phyloP scores from a whole-genome alignment of 805 yeast species.

The Sungouiozyma ichnusensis region DNA sequence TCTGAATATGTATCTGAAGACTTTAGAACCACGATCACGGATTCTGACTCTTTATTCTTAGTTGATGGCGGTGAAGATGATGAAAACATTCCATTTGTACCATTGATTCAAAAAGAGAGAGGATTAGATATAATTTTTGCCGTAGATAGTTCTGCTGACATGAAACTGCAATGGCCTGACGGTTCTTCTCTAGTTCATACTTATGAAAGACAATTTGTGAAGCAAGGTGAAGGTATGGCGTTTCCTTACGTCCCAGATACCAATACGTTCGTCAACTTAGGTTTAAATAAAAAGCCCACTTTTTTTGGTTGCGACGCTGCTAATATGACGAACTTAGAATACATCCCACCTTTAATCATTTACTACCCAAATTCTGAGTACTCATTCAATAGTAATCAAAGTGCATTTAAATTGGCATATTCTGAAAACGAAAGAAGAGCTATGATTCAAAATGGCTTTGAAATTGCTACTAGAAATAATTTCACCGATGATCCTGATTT shows the following conservation, averaged over 20 bases:
- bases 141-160: constrained; percentile 57
- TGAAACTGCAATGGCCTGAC: constrained; percentile 51
- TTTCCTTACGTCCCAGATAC: constrained; percentile 77
- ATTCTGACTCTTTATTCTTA: constrained; percentile 38
- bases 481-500: constrained; percentile 59
- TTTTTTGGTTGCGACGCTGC: constrained; percentile 75
- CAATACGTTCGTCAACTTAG: constrained; percentile 45
- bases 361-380: constrained; percentile 67
- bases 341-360: constrained; percentile 62
- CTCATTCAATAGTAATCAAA: constrained; percentile 56
- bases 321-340: constrained; percentile 45
- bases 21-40: constrained; percentile 30
- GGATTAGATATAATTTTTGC: constrained; percentile 56
- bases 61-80: constrained; percentile 68
- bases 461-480: constrained; percentile 54
- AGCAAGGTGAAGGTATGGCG: constrained; percentile 45
- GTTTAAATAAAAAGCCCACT: constrained; percentile 58
- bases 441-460: constrained; percentile 67
- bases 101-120: constrained; percentile 52
- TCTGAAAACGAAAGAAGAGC: constrained; percentile 43
- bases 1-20: constrained; percentile 29
- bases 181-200: constrained; percentile 51
- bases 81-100: constrained; percentile 53
- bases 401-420: constrained; percentile 60
- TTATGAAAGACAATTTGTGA: constrained; percentile 48